A percentile compares a stretch with the other conserved stretches of the same genome.
These are phyloP conservation scores for Verticillium nubilum DNA, from an alignment of 2,329 filamentous ascomycete genomes.

Conservation along the genomic window DNA sequence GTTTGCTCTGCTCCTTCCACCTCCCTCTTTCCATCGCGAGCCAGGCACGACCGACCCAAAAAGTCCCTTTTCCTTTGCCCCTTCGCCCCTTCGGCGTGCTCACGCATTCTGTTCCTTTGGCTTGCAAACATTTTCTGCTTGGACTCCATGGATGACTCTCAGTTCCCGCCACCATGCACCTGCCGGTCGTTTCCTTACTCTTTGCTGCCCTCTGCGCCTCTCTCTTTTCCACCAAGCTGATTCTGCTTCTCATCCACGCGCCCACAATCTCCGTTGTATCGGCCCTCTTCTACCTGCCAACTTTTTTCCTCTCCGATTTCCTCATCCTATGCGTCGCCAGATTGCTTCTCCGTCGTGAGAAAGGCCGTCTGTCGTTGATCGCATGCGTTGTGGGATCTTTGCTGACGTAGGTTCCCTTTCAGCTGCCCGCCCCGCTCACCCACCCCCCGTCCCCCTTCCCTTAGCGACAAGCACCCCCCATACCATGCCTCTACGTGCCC, in stretches of 20 bases:
- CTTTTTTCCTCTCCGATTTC: constrained; percentile 28
- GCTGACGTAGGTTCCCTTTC: constrained; percentile 17
- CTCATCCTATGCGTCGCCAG: constrained; percentile 23
- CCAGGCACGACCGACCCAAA: too few relatives aligned
- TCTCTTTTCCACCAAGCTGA: constrained; percentile 19
- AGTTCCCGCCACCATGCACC: neutral
- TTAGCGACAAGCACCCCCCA: neutral
- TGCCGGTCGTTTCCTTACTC: constrained; percentile 13
- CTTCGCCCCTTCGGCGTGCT: too few relatives aligned
- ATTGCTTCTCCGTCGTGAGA: constrained; percentile 21
- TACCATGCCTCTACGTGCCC: neutral
- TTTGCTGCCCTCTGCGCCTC: constrained; percentile 23
- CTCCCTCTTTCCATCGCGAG: too few relatives aligned
- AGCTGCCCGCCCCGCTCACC: neutral
- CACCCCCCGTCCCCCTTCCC: neutral
- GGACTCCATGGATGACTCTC: neutral
- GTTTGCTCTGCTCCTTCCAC: too few relatives aligned
- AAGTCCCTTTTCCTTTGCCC: too few relatives aligned
- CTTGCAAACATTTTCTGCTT: neutral
- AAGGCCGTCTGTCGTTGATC: constrained; percentile 14
- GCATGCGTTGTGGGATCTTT: constrained; percentile 15
- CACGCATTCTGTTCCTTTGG: too few relatives aligned
- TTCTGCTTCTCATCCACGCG: constrained; percentile 21
- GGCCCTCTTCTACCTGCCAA: constrained; percentile 23
- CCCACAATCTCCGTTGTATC: constrained; percentile 16